A percentile compares a stretch with the other conserved stretches of the same genome.
phyloP scores from a whole-genome alignment of 2,329 filamentous ascomycete species.

The Penicillium sp. region DNA sequence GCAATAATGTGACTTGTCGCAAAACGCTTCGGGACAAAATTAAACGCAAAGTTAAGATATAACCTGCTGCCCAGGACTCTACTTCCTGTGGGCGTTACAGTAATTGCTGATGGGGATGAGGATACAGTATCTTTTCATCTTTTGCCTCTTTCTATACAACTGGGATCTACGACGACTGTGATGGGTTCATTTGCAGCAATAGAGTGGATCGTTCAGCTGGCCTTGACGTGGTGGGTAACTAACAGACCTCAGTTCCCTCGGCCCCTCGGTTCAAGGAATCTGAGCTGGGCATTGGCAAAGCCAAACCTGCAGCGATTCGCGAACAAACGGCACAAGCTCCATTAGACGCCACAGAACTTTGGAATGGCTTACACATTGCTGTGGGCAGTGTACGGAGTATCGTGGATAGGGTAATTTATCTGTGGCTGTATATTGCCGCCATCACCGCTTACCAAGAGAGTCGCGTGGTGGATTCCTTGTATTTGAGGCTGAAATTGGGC shows the following conservation, averaged over 20 bases:
- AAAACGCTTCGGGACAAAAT: neutral
- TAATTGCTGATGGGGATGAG: no score
- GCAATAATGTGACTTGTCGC: conserved; percentile 35
- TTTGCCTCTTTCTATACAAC: no score
- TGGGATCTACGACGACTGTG: neutral
- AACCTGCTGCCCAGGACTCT: neutral
- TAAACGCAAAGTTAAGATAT: neutral
- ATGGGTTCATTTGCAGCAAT: neutral
- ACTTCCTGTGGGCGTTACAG: neutral
- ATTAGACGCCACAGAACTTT: conserved; percentile 16
- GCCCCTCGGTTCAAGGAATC: neutral
- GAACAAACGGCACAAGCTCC: conserved; percentile 15
- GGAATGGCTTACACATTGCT: neutral
- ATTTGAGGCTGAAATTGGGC: neutral
- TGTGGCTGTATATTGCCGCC: neutral
- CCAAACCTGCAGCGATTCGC: neutral
- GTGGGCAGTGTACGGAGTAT: no score
- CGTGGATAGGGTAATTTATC: neutral
- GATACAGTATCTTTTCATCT: no score
- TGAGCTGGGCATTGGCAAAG: neutral
- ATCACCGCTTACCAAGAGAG: neutral
- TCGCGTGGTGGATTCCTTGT: neutral
- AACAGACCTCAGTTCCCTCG: neutral
- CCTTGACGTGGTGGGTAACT: neutral
- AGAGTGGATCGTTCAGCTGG: neutral